A percentile compares a stretch with the other conserved stretches of the same genome.
Conservation (phyloP, 1,284 basidiomycete genomes). For the Sanghuangporus sanghuang region DNA sequence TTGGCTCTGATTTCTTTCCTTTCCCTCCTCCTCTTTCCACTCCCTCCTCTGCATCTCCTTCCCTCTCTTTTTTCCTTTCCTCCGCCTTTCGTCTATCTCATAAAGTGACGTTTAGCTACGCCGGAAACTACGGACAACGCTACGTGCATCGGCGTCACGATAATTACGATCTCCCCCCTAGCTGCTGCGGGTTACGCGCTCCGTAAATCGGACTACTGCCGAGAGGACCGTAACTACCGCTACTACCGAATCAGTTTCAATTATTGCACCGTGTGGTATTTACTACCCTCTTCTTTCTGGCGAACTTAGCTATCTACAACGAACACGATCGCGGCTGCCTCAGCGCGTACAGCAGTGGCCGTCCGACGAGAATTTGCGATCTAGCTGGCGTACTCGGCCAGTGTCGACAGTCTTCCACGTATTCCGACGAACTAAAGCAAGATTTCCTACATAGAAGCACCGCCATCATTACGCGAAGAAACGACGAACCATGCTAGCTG, state of each 20-base stretch:
- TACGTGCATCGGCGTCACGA: neutral
- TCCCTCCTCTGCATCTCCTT: neutral
- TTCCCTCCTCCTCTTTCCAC: neutral
- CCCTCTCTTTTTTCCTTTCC: neutral
- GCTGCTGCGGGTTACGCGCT: neutral
- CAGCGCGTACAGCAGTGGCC: no score
- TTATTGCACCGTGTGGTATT: neutral
- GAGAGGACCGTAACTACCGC: constrained; percentile 16
- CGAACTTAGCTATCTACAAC: neutral
- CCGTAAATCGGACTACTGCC: neutral
- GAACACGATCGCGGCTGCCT: no score
- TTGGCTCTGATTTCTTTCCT: neutral
- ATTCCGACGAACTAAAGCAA: neutral
- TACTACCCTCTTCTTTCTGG: neutral
- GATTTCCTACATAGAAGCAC: neutral
- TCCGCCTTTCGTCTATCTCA: neutral
- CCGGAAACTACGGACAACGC: neutral
- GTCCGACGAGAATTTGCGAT: no score
- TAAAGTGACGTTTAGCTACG: neutral
- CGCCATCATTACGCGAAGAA: neutral
- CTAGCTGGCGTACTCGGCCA: no score
- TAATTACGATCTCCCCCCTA: neutral
- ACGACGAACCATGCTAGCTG: constrained; percentile 12
- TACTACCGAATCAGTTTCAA: neutral
- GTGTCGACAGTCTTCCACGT: no score